Evolutionary conservation across 2,329 filamentous ascomycete genomes (phyloP).

Genomic region (Boeremia lycopersici): DNA sequence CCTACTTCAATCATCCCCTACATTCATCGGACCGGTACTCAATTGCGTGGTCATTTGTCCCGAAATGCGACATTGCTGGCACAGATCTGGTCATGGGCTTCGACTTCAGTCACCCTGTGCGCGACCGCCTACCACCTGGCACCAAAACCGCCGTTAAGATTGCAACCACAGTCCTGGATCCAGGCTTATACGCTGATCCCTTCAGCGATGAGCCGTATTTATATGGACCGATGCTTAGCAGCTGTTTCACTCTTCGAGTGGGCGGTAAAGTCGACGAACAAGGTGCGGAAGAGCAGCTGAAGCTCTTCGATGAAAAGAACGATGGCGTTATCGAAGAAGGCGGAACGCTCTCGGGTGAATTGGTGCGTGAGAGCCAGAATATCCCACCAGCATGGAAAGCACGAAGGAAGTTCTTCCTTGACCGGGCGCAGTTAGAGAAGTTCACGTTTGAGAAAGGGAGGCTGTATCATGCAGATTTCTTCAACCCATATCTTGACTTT

Average conservation of each 20-base stretch:
- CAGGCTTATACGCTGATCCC: constrained; percentile 44
- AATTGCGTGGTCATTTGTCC: constrained; percentile 46
- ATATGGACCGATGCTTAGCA: constrained; percentile 45
- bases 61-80: constrained; percentile 39
- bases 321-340: constrained; percentile 49
- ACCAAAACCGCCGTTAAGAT: constrained; percentile 47
- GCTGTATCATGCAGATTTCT: constrained; percentile 55
- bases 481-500: constrained; percentile 57
- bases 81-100: constrained; percentile 44
- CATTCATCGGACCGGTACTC: constrained; percentile 46
- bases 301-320: constrained; percentile 24
- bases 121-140: constrained; percentile 46
- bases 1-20: constrained; percentile 42
- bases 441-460: constrained; percentile 53
- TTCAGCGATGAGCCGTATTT: constrained; percentile 47
- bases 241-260: constrained; percentile 42
- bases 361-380: constrained; percentile 34
- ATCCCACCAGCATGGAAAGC: constrained; percentile 51
- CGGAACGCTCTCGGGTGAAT: constrained; percentile 31
- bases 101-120: constrained; percentile 46
- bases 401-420: constrained; percentile 53
- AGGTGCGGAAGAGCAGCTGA: constrained; percentile 31
- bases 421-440: constrained; percentile 39
- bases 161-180: constrained; percentile 44
- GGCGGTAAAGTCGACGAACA: constrained; percentile 32